Base-by-base conservation (phyloP, 2,329 filamentous ascomycete species). In the Didymella arachidicola region DNA sequence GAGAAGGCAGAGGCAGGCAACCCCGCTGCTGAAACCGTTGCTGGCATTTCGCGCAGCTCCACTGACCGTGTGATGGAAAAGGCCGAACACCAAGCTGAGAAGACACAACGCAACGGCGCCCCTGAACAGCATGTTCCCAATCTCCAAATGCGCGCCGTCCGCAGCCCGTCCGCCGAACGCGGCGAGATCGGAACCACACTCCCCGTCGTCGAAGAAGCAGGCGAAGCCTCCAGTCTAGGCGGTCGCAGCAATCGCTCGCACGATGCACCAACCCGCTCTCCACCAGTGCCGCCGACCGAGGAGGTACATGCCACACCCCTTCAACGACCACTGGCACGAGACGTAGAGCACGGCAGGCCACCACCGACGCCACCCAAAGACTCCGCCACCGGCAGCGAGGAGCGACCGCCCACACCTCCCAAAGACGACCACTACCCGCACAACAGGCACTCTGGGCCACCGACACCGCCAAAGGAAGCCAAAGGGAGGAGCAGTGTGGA, bases 191-290 rank as follows among this genome's bases (percentile, higher is more conserved):
- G 84, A 12, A 82, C 82, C 30, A 87, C 83, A 1, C 79, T 98
- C 2, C 94, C 94, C 0, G 89, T 97, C 10, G 93, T 98, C 7
- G 91, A 97, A 66, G 94, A 98, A 78, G 89, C 87, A n/a, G 90
- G 87, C 5, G 94, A 97, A 76, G 88, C 83, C 10, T 86, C 83
- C 7, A 91, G 89, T 59, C 83, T 87, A 25, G 86, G 87, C 1
- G 85, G 83, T 29, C 83, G 83, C 53, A 86, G 85, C 69, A 82
- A 82, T 22, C 66, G 69, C 32, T 75, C 73, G 39, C 57, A 57
- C 32, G 59, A 54, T 14, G 44, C 61, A 2, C 62, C 68, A 4
- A 36, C 44, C 4, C 50, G 56, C 26, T 50, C 50, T 8, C 45
- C 56, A 5, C 56, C 56, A 10, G 56, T 67, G 36, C 68, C 71